These are phyloP conservation scores for Galerina sulciceps DNA, from an alignment of 768 basidiomycete species.

Conservation along the genomic window DNA sequence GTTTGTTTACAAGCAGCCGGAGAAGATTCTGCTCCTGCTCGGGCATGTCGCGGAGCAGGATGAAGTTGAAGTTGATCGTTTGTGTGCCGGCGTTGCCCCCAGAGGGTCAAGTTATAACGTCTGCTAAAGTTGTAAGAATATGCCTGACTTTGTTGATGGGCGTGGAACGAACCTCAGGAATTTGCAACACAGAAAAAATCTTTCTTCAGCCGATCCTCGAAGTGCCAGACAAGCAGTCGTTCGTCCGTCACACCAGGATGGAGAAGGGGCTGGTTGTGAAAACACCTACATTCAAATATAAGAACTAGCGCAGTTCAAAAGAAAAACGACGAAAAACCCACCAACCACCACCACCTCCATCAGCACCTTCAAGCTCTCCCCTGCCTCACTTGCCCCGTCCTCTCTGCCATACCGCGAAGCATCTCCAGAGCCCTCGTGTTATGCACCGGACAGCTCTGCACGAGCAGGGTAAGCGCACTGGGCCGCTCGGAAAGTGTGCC, in stretches of 20 bases:
- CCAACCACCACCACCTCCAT: constrained; percentile 97
- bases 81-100: constrained; percentile 93
- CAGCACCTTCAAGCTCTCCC: constrained; percentile 36
- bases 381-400: constrained; percentile 22
- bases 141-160: too few species aligned
- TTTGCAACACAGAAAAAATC: constrained; percentile 74
- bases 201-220: constrained; percentile 98
- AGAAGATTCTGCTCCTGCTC: constrained; percentile 98
- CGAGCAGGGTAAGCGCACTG: constrained; percentile 87
- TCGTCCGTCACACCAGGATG: constrained; percentile 70
- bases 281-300: constrained; percentile 67
- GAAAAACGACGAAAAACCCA: constrained; percentile 49
- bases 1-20: constrained; percentile 90
- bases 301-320: not conserved
- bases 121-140: constrained; percentile 47
- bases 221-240: constrained; percentile 82
- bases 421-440: constrained; percentile 81
- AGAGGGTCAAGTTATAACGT: constrained; percentile 81
- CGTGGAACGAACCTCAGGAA: not conserved
- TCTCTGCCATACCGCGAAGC: constrained; percentile 66
- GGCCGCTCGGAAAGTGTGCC: constrained; percentile 93
- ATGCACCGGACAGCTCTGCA: constrained; percentile 87
- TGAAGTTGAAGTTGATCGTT: constrained; percentile 74
- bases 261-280: constrained; percentile 82
- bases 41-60: constrained; percentile 84